A percentile compares a stretch with the other conserved stretches of the same genome.
These are phyloP conservation scores for Erodium maritimum DNA, from an alignment of 345 rosid genomes.

Conservation along the genomic window DNA sequence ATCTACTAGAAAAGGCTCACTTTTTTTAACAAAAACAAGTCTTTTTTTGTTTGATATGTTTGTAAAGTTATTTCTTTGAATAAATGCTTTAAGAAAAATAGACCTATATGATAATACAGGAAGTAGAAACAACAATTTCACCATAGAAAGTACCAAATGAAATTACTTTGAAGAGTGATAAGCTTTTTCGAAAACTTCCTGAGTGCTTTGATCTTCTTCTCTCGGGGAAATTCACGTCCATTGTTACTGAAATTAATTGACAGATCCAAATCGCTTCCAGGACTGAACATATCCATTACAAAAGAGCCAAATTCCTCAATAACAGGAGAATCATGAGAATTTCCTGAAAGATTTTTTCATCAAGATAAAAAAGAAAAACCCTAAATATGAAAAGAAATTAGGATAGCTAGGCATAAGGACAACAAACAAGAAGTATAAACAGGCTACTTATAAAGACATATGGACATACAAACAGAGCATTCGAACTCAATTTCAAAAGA, in stretches of 20 bases:
- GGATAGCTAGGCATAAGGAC: not conserved
- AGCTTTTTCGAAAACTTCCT: slow-evolving; percentile 24
- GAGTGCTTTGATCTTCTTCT: slow-evolving; percentile 25
- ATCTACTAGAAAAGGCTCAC: too few relatives aligned
- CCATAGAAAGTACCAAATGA: not conserved
- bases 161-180: slow-evolving; percentile 24
- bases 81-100: too few relatives aligned
- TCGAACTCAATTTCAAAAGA: too few relatives aligned
- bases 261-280: slow-evolving; percentile 36
- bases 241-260: slow-evolving; percentile 27
- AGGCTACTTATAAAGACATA: too few relatives aligned
- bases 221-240: slow-evolving; percentile 18
- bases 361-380: not conserved
- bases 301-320: slow-evolving; percentile 45
- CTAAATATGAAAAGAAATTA: too few relatives aligned
- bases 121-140: not conserved
- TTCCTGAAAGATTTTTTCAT: slow-evolving; percentile 13
- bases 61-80: too few relatives aligned
- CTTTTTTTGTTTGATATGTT: too few relatives aligned
- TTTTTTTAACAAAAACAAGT: too few relatives aligned
- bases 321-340: slow-evolving; percentile 19
- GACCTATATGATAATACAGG: not conserved
- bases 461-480: too few relatives aligned
- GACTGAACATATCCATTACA: slow-evolving; percentile 33
- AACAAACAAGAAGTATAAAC: too few relatives aligned